Evolutionary conservation across 495 filamentous ascomycete species (phyloP), one percentile per base, ranked within the genome.

Genomic region (Thermothielavioides terrestris): DNA sequence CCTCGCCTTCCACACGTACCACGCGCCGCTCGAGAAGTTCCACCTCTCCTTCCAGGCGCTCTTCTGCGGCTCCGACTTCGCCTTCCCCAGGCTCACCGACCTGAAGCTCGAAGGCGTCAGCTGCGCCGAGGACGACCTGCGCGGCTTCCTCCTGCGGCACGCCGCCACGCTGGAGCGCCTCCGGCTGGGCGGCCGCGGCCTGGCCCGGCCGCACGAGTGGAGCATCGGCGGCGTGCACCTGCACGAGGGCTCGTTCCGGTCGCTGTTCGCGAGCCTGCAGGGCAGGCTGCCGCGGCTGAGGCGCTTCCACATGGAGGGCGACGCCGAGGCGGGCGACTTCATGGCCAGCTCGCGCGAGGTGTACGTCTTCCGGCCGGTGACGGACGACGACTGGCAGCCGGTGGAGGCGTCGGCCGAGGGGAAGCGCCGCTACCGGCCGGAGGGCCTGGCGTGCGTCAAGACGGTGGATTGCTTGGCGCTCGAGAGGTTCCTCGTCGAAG

Each of bases 261-360:
- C 63, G 7, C 50, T 75, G 6, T 68, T 75, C 46, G 44, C 60
- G 0, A 60, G 66, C 6, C 63, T 75, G 9, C 62, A 60, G n/a
- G 53, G 49, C 2, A 64, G 59, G 39, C 52, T 73, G 39, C 57
- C 61, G 2, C 53, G 57, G 27, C 64, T 75, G 22, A 51, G 66
- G 42, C 60, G 68, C 8, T 56, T 75, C 31, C 69, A 73, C 28
- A 55, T 75, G 44, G 70, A 75, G 38, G 72, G 72, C 14, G 71
- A 73, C 34, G 66, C 69, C 23, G 67, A 71, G 38, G 69, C 66
- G 25, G 69, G 70, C 26, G 62, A 69, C 26, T 55, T 59, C 18
- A 56, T 61, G 39, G 56, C 66, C 0, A 60, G 60, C 32, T 60
- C 66, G 7, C 58, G 70, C 43, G 72, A 75, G 54, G 51, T 63